phyloP scores from a whole-genome alignment of 108 stramenopile genomes.

The Cyclotella baltica region DNA sequence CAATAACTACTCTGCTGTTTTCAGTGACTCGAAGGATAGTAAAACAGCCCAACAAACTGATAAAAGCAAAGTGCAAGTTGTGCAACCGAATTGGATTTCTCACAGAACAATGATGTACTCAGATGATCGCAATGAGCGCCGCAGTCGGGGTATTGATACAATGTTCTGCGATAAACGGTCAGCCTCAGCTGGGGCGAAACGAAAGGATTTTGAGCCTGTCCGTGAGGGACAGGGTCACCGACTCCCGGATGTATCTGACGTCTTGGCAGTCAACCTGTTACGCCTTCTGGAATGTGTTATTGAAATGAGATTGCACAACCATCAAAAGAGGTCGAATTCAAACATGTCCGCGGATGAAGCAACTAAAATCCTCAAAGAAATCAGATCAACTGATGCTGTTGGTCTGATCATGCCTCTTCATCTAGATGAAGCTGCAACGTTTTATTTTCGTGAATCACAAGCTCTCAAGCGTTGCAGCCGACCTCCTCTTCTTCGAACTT shows the following conservation, averaged over 20 bases:
- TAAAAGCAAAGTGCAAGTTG: neutral
- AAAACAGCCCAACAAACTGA: neutral
- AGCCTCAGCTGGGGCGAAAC: conserved; percentile 14
- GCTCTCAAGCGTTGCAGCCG: neutral
- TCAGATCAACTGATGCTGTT: conserved; percentile 29
- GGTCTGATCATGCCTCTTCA: conserved; percentile 33
- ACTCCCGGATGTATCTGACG: conserved; percentile 39
- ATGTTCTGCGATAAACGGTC: neutral
- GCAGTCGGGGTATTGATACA: conserved; percentile 19
- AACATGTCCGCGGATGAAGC: conserved; percentile 22
- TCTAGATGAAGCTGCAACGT: conserved; percentile 38
- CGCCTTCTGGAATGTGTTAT: conserved; percentile 50
- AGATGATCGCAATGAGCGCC: conserved; percentile 28
- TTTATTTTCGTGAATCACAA: conserved; percentile 33
- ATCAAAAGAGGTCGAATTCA: conserved; percentile 2
- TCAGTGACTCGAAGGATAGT: neutral
- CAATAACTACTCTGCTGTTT: conserved; percentile 13
- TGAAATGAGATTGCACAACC: conserved; percentile 45
- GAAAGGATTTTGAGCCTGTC: neutral
- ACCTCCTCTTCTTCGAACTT: conserved; percentile 23
- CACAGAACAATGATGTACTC: conserved; percentile 5
- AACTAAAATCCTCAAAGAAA: conserved; percentile 43
- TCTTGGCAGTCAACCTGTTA: conserved; percentile 54
- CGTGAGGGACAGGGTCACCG: neutral
- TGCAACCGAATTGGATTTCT: neutral